Conservation (phyloP, 1,284 basidiomycete genomes). For the Ceratobasidium sp. region DNA sequence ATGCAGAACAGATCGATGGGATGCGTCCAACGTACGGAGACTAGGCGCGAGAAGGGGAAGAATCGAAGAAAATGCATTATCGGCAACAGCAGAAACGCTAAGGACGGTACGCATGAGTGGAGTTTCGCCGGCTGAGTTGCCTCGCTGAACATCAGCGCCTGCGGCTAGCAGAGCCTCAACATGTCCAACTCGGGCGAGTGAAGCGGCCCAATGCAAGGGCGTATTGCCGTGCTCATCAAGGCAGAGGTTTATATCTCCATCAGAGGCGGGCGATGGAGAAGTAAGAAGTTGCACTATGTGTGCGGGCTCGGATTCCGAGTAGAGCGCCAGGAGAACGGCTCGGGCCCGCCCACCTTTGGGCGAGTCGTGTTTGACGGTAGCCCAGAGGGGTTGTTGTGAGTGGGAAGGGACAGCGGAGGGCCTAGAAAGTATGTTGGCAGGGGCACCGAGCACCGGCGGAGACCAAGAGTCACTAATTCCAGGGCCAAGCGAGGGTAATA, state of each 20-base stretch:
- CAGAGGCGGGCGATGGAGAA: constrained; percentile 54
- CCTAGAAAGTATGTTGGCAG: constrained; percentile 38
- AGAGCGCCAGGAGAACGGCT: constrained; percentile 41
- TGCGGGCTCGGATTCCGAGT: constrained; percentile 10
- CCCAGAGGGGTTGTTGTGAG: constrained; percentile 13
- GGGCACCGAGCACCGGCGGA: constrained; percentile 56
- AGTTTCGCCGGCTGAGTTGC: constrained; percentile 95
- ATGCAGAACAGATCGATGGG: constrained; percentile 91
- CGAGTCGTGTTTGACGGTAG: constrained; percentile 29
- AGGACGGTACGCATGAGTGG: constrained; percentile 92
- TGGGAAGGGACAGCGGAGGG: neutral
- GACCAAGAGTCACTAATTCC: constrained; percentile 57
- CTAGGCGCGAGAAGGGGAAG: constrained; percentile 71
- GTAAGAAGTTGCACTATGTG: constrained; percentile 52
- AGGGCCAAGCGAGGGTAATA: constrained; percentile 60
- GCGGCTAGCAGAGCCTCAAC: constrained; percentile 71
- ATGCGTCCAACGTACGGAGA: constrained; percentile 89
- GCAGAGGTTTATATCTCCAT: constrained; percentile 70
- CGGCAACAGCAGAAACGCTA: constrained; percentile 86
- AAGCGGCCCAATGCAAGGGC: constrained; percentile 91
- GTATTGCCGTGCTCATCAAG: constrained; percentile 96
- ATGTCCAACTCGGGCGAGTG: constrained; percentile 74
- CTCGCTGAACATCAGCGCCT: constrained; percentile 86
- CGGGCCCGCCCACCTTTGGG: constrained; percentile 41
- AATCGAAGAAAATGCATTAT: constrained; percentile 74